Evolutionary conservation across 2,329 filamentous ascomycete genomes (phyloP).

Genomic region (Xylariaceae sp.): DNA sequence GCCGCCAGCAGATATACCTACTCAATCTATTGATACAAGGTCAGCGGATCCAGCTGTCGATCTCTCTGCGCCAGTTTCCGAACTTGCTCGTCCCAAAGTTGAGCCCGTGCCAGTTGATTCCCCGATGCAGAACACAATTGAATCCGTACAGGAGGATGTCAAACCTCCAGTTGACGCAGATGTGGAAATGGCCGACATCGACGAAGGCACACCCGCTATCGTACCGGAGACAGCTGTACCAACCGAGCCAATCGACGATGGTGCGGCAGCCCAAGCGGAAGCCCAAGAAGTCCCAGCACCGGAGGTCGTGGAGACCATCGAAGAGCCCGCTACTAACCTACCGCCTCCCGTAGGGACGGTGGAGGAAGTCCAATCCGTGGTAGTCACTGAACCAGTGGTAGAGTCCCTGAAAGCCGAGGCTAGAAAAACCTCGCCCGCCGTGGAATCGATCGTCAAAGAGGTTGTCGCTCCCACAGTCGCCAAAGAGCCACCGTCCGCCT

Average conservation of each 20-base stretch:
- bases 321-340: too few relatives aligned
- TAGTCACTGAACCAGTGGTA: too few relatives aligned
- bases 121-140: neutral
- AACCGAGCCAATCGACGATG: too few relatives aligned
- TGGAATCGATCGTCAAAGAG: too few relatives aligned
- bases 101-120: neutral
- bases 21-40: neutral
- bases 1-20: neutral
- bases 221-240: neutral
- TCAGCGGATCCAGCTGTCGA: neutral
- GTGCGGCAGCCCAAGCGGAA: neutral
- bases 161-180: neutral
- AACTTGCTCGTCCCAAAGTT: neutral
- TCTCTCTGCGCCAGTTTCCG: neutral
- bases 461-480: too few relatives aligned
- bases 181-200: neutral
- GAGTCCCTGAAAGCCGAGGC: too few relatives aligned
- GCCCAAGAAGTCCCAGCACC: neutral
- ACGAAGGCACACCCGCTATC: neutral
- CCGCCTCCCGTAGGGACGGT: too few relatives aligned
- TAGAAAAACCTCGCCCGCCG: too few relatives aligned
- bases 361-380: too few relatives aligned
- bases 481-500: too few relatives aligned
- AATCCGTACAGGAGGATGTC: too few relatives aligned
- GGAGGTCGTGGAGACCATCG: neutral